Evolutionary conservation across 1,284 basidiomycete genomes (phyloP), one percentile per base, ranked within the genome.

Genomic region (Apiotrichum sp.): DNA sequence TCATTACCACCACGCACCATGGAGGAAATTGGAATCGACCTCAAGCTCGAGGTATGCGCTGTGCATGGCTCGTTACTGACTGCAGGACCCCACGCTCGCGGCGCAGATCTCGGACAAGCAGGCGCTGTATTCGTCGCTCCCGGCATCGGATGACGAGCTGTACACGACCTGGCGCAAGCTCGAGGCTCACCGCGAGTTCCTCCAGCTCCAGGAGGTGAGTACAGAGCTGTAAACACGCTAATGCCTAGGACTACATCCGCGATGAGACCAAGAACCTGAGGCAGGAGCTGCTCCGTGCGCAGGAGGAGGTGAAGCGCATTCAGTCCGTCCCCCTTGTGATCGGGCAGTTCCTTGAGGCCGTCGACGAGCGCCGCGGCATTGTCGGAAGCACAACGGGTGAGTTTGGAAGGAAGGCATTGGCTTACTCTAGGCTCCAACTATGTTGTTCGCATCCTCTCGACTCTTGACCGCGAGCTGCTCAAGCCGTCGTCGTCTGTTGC

Each of bases 241-340:
- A 60, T 47, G 14, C 57, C 6, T 58, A 78, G 75, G 75, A 89
- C 75, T 99, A 99, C 74, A 97, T 99, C 77, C 97, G 98, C 72
- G 96, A 99, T 68, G 96, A 99, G 77, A 95, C 98, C 71, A 88
- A 90, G 32, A 98, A 98, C 74, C 83, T 99, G 57, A 96, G 98
- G 75, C 86, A 95, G 57, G 96, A 99, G 78, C 86, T 98, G 57
- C 88, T 98, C 63, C 88, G 96, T 58, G 96, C 96, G 1, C 95
- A 98, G 71, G 96, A 99, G 77, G 96, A 99, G 79, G 96, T 99
- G 67, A 98, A 98, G 79, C 88, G 96, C 55, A 99, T 99, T 72
- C 93, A 99, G 79, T 92, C 90, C 48, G 96, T 98, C 3, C 96
- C 96, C 0, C 85, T 99, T n/a, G 96, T 99, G 69, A 99, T 99